phyloP scores from a whole-genome alignment of 73 alveolate genomes.

The Stentor roeselii region DNA sequence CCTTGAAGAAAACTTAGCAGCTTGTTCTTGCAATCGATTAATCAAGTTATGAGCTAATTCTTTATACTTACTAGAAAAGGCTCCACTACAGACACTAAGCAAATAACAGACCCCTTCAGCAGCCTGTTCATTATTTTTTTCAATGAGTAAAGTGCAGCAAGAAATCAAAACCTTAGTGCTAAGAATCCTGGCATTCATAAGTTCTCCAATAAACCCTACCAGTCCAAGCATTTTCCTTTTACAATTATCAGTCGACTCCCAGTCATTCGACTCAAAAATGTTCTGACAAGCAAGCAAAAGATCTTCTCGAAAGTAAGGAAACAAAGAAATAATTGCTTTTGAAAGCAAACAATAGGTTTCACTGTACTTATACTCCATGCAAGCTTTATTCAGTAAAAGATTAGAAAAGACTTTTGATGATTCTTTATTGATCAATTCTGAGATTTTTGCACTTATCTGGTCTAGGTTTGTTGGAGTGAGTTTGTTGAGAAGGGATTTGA shows the following conservation, averaged over 20 bases:
- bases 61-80: background rate
- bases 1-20: background rate
- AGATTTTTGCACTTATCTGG: background rate
- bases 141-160: background rate
- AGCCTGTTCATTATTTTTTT: background rate
- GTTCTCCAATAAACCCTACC: constrained; percentile 12
- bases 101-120: constrained; percentile 6
- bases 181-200: background rate
- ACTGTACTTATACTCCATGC: background rate
- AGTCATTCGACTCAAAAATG: background rate
- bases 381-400: background rate
- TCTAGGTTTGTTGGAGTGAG: constrained; percentile 10
- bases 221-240: background rate
- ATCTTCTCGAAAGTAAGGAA: background rate
- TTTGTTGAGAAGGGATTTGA: constrained; percentile 13
- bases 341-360: background rate
- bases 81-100: background rate
- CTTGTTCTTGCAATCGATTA: background rate
- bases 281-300: background rate
- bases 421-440: background rate
- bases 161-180: background rate
- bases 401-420: background rate
- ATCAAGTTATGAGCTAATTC: background rate
- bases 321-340: background rate
- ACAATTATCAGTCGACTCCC: background rate